phyloP scores from a whole-genome alignment of 768 basidiomycete genomes.

The Amanita brunnescens region DNA sequence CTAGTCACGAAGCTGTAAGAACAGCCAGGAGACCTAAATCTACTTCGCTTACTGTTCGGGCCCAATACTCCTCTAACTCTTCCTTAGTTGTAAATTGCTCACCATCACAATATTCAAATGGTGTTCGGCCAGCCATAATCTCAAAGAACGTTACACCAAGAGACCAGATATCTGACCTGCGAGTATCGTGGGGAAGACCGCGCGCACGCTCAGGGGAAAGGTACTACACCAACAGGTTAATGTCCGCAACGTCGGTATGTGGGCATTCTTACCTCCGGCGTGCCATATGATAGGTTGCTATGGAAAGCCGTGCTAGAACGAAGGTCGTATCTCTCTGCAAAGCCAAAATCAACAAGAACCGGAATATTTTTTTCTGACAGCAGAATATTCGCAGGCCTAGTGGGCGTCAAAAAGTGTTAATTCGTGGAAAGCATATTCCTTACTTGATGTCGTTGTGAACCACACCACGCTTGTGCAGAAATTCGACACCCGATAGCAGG shows the following conservation, averaged over 20 bases:
- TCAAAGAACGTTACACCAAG: slow-evolving; percentile 90
- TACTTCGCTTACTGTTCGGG: slow-evolving; percentile 51
- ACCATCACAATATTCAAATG: slow-evolving; percentile 77
- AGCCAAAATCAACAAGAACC: slow-evolving; percentile 93
- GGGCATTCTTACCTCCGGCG: slow-evolving; percentile 61
- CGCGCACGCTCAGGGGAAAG: slow-evolving; percentile 87
- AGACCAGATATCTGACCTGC: slow-evolving; percentile 85
- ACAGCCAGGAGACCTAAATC: background rate
- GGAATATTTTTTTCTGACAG: slow-evolving; percentile 71
- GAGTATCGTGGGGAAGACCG: slow-evolving; percentile 86
- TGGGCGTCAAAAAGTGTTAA: background rate
- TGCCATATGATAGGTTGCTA: slow-evolving; percentile 81
- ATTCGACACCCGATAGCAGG: slow-evolving; percentile 75
- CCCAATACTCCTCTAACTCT: slow-evolving; percentile 81
- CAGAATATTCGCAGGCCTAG: slow-evolving; percentile 88
- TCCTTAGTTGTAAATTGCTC: slow-evolving; percentile 74
- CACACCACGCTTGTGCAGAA: slow-evolving; percentile 75
- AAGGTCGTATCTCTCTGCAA: slow-evolving; percentile 80
- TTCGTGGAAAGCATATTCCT: background rate
- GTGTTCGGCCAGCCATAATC: slow-evolving; percentile 85
- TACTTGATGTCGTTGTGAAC: slow-evolving; percentile 95
- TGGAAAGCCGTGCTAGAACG: slow-evolving; percentile 60
- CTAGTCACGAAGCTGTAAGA: slow-evolving; percentile 25
- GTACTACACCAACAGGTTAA: slow-evolving; percentile 49
- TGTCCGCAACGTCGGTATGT: background rate